Conservation (phyloP, 768 basidiomycete genomes). For the Tricholomella constricta region DNA sequence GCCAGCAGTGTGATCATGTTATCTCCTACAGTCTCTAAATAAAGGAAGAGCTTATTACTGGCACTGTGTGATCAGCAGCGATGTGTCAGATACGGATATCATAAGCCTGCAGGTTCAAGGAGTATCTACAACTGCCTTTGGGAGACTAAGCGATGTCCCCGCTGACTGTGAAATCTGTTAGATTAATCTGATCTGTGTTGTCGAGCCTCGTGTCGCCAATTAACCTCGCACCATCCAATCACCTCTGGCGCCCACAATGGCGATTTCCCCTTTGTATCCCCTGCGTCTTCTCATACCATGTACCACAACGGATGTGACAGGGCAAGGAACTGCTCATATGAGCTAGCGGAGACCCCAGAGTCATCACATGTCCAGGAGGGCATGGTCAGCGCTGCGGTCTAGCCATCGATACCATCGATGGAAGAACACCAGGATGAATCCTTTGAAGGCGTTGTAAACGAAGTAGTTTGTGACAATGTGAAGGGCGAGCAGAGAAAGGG, state of each 20-base stretch:
- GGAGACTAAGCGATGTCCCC: no score
- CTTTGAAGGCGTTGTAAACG: neutral
- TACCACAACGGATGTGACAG: neutral
- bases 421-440: neutral
- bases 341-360: no score
- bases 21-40: no score
- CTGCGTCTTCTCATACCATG: neutral
- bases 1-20: no score
- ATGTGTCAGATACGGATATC: no score
- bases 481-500: neutral
- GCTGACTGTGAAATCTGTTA: no score
- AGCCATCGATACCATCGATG: constrained; percentile 3
- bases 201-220: neutral
- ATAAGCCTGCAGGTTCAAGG: no score
- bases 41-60: no score
- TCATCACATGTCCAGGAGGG: constrained; percentile 1
- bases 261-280: neutral
- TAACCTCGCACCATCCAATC: neutral
- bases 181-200: neutral
- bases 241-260: neutral
- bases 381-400: neutral
- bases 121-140: no score
- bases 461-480: constrained; percentile 1
- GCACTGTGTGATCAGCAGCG: no score
- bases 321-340: neutral